Evolutionary conservation across 2,329 filamentous ascomycete species (phyloP), one percentile per base, ranked within the genome.

Genomic region (Aspergillus puulaauensis): DNA sequence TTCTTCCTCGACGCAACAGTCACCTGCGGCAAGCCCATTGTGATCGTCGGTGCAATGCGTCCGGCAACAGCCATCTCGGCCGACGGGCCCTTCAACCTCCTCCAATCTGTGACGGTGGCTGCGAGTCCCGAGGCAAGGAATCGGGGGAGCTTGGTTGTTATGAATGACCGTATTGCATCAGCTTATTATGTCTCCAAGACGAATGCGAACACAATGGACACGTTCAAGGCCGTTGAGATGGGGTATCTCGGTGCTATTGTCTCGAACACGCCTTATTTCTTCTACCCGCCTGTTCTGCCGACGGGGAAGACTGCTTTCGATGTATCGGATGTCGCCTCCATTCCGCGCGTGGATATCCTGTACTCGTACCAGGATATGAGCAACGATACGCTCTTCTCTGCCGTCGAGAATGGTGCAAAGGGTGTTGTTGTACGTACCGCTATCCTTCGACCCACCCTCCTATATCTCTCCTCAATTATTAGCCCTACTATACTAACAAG

Each of bases 51-150:
- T 5, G 80, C 85, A 17, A 88, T 88, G 85, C 77, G 85, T 9
- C 85, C 85, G 4, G 81, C 84, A 0, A 86, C 85, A 0, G 84
- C 84, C 12, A 77, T 87, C 64, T 83, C 82, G 59, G 84, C 86
- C 15, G 86, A 88, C 59, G 86, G 86, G 0, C 84, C 84, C 15
- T 79, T 84, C 66, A 88, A 88, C 69, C 77, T 88, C 24, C 80
- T 85, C 43, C 80, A 84, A 68, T 82, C 84, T 12, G 83, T 86
- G 1, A 83, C 80, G 0, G 74, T 87, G 3, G 85, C 85, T 1
- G 77, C 74, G 1, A 76, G 73, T 33, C 70, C 77, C 2, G 69
- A 71, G 2, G 82, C 81, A 1, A 68, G 66, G 8, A 75, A 79
- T 52, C 77, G 86, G 2, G 86, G 85, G 41, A 78, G 82, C 15